phyloP scores from a whole-genome alignment of 73 alveolate species.

The Tetrahymena elliotti region DNA sequence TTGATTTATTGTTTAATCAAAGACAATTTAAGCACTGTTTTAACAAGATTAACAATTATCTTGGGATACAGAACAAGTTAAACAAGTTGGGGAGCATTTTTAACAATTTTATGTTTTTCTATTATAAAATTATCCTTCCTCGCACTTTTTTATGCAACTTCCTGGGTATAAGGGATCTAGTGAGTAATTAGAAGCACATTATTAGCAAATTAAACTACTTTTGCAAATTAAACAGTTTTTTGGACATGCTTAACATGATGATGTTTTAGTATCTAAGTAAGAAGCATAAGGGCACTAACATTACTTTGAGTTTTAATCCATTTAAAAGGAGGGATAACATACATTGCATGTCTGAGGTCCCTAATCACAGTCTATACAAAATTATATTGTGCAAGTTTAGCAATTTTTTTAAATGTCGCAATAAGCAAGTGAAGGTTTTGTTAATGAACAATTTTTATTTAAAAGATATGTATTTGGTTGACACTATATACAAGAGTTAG shows the following conservation, averaged over 20 bases:
- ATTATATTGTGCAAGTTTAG: not conserved
- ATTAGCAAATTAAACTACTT: not conserved
- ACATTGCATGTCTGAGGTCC: not conserved
- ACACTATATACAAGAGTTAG: not conserved
- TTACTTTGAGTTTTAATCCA: not conserved
- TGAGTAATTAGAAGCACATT: not conserved
- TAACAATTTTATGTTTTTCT: not conserved
- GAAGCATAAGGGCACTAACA: not conserved
- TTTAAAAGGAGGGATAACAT: not conserved
- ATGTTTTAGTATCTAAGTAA: not conserved
- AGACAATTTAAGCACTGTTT: not conserved
- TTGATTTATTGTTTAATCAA: not conserved
- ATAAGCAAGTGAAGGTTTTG: not conserved
- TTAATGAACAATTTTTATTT: not conserved
- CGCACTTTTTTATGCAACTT: not conserved
- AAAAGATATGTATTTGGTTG: not conserved
- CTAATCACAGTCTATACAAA: not conserved
- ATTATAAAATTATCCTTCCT: not conserved
- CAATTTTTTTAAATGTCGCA: not conserved
- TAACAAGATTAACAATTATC: not conserved
- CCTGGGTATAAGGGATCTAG: not conserved
- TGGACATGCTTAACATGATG: not conserved
- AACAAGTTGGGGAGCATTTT: not conserved
- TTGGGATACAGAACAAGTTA: not conserved
- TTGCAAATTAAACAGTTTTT: not conserved